Percentiles rank a stretch among this genome's conserved stretches.
Conservation (phyloP, 2,329 filamentous ascomycete species). For the Claviceps paspali region DNA sequence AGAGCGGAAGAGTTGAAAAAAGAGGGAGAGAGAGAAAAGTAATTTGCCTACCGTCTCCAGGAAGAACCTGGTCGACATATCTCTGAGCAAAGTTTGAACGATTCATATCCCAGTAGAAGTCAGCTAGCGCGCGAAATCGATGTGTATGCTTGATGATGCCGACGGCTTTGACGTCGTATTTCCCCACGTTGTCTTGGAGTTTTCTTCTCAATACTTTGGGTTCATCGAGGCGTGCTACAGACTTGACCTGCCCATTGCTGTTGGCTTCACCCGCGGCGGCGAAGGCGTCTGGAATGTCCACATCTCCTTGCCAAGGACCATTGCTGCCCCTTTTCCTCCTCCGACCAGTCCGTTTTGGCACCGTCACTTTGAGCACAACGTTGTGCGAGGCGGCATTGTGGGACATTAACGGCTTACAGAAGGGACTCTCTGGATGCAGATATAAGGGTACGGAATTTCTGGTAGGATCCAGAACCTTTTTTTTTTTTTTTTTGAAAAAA, state of each 20-base stretch:
- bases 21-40: not conserved
- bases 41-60: slow-evolving; percentile 46
- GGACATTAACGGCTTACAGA: slow-evolving; percentile 64
- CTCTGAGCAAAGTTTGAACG: slow-evolving; percentile 54
- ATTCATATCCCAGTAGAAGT: slow-evolving; percentile 68
- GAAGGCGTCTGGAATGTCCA: slow-evolving; percentile 15
- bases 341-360: slow-evolving; percentile 74
- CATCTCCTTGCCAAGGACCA: slow-evolving; percentile 42
- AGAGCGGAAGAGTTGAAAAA: not conserved
- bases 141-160: slow-evolving; percentile 67
- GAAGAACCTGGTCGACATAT: slow-evolving; percentile 55
- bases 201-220: slow-evolving; percentile 43
- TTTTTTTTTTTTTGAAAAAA: not conserved
- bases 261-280: slow-evolving; percentile 3
- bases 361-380: slow-evolving; percentile 68
- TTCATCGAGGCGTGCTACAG: slow-evolving; percentile 33
- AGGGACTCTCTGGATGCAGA: slow-evolving; percentile 63
- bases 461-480: slow-evolving; percentile 30
- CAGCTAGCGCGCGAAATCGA: slow-evolving; percentile 73
- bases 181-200: slow-evolving; percentile 53
- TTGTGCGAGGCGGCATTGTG: slow-evolving; percentile 66
- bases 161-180: slow-evolving; percentile 53
- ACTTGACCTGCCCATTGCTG: slow-evolving; percentile 18
- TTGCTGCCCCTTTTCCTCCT: slow-evolving; percentile 69
- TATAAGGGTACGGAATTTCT: slow-evolving; percentile 50